Evolutionary conservation across 208 protist species (phyloP).

Genomic region (Wallacemonas rigidus): DNA sequence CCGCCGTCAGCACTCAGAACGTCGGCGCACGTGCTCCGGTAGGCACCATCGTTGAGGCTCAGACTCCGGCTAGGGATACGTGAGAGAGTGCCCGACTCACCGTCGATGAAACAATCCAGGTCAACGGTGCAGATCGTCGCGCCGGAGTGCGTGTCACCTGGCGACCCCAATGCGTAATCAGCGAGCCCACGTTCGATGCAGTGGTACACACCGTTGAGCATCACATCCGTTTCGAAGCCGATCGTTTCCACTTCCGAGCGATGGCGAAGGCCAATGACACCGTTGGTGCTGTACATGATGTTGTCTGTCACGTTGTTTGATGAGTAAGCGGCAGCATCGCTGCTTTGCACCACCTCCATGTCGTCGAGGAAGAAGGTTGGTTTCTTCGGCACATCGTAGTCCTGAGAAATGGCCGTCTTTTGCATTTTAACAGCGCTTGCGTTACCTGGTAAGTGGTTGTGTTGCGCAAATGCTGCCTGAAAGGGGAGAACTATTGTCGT

Average conservation of each 20-base stretch:
- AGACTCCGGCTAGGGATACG: conserved; percentile 57
- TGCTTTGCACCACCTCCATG: conserved; percentile 80
- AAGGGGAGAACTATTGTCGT: no score
- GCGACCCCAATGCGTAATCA: conserved; percentile 44
- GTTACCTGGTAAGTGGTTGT: not conserved
- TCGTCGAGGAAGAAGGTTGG: conserved; percentile 77
- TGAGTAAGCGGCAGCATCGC: conserved; percentile 74
- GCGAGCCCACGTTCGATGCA: conserved; percentile 27
- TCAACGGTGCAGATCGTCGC: conserved; percentile 66
- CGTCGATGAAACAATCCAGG: conserved; percentile 80
- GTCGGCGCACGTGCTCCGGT: conserved; percentile 65
- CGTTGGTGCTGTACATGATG: conserved; percentile 89
- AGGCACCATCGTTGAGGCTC: conserved; percentile 70
- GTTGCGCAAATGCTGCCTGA: not conserved
- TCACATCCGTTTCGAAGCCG: conserved; percentile 65
- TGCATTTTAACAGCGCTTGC: conserved; percentile 17
- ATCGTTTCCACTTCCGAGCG: conserved; percentile 78
- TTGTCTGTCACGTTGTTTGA: conserved; percentile 78
- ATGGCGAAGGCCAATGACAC: conserved; percentile 78
- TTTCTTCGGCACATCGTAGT: conserved; percentile 88
- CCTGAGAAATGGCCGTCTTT: conserved; percentile 53
- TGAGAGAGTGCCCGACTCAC: conserved; percentile 78
- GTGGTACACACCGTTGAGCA: conserved; percentile 86
- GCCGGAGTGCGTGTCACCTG: conserved; percentile 55
- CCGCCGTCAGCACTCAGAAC: conserved; percentile 83